phyloP scores from a whole-genome alignment of 768 basidiomycete genomes.

The Agrocybe chaxingu region DNA sequence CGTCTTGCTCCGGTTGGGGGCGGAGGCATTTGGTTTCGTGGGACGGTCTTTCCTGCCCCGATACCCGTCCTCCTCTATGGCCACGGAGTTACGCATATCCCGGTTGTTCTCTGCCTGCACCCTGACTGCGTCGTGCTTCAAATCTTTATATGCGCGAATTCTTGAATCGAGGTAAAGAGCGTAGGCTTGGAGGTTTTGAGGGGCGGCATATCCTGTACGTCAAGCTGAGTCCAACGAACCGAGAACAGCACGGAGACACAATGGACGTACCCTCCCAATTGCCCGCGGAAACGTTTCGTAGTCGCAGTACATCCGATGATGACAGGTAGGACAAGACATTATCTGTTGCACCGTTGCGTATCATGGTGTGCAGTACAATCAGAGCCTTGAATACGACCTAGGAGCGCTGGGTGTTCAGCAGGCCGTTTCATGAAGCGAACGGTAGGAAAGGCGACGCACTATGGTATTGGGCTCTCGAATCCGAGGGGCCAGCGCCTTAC shows the following conservation, averaged over 20 bases:
- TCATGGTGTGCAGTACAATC: constrained; percentile 94
- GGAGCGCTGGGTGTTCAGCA: constrained; percentile 2
- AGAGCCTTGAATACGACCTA: constrained; percentile 98
- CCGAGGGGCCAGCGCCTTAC: constrained; percentile 79
- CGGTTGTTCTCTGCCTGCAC: constrained; percentile 94
- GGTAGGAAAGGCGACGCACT: constrained; percentile 41
- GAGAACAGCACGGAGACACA: neutral
- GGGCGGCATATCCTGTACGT: constrained; percentile 74
- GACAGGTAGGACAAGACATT: constrained; percentile 85
- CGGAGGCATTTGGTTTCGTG: constrained; percentile 25
- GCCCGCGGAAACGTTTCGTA: constrained; percentile 77
- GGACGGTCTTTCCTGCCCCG: constrained; percentile 29
- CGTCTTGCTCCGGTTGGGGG: constrained; percentile 65
- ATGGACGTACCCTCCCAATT: constrained; percentile 79
- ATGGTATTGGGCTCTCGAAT: constrained; percentile 91
- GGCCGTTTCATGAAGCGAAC: neutral
- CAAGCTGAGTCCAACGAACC: neutral
- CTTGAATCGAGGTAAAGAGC: constrained; percentile 86
- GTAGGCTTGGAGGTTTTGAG: constrained; percentile 84
- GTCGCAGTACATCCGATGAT: constrained; percentile 72
- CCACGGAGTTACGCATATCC: constrained; percentile 66
- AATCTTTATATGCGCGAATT: constrained; percentile 82
- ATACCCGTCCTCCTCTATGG: constrained; percentile 56
- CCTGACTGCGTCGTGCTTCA: constrained; percentile 91
- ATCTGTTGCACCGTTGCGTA: constrained; percentile 94